Conservation (phyloP, 495 filamentous ascomycete genomes). For the Trichocladium antarcticum region DNA sequence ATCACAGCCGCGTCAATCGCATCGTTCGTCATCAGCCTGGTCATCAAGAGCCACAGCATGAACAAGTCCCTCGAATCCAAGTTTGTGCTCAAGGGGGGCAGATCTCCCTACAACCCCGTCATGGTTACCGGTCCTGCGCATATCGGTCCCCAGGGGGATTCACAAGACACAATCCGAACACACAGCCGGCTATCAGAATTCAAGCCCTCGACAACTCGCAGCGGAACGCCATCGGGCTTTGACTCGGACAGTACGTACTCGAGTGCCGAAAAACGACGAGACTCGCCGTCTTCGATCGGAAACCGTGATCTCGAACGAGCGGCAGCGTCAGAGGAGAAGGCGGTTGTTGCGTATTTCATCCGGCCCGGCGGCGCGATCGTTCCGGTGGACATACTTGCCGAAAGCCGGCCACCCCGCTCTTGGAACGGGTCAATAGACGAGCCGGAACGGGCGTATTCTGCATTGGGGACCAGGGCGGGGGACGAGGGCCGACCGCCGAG, state of each 20-base stretch:
- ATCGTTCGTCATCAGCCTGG: constrained; percentile 15
- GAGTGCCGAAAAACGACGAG: neutral
- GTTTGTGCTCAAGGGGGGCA: constrained; percentile 17
- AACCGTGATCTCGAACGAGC: neutral
- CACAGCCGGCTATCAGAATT: neutral
- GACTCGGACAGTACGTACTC: constrained; percentile 2
- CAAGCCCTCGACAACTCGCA: neutral
- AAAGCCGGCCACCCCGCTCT: neutral
- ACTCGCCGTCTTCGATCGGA: neutral
- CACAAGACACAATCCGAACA: no score
- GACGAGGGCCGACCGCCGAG: neutral
- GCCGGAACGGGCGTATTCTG: neutral
- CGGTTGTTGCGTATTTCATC: constrained; percentile 13
- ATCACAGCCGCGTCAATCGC: constrained; percentile 13
- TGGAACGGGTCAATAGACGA: neutral
- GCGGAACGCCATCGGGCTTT: neutral
- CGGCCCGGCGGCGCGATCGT: constrained; percentile 12
- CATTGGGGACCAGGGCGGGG: no score
- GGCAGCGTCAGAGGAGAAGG: neutral
- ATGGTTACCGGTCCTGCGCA: neutral
- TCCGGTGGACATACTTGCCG: constrained; percentile 8
- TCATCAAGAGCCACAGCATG: constrained; percentile 20
- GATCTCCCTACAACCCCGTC: neutral
- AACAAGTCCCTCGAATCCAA: constrained; percentile 21
- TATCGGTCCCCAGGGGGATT: no score